phyloP scores from a whole-genome alignment of 2,329 filamentous ascomycete genomes.

The Orbilia brochopaga region DNA sequence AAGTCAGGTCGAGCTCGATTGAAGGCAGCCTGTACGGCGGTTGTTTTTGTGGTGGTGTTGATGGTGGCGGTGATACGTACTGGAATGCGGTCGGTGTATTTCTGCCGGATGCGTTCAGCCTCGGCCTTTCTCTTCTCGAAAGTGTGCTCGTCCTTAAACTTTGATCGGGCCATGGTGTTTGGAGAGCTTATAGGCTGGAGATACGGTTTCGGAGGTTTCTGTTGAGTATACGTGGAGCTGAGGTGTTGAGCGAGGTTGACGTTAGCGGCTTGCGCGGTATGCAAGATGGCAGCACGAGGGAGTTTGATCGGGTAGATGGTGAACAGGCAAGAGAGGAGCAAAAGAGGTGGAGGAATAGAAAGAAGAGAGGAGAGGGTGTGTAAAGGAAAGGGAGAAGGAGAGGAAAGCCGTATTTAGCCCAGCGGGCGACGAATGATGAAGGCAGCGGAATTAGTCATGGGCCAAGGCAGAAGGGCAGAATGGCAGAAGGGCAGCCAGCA shows the following conservation, averaged over 20 bases:
- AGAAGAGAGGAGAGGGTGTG: slow-evolving; percentile 50
- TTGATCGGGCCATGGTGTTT: slow-evolving; percentile 81
- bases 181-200: slow-evolving; percentile 51
- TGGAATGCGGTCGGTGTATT: slow-evolving; percentile 97
- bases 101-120: slow-evolving; percentile 98
- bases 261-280: slow-evolving; percentile 4
- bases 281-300: background rate
- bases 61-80: slow-evolving; percentile 70
- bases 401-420: slow-evolving; percentile 28
- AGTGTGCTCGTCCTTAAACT: slow-evolving; percentile 99
- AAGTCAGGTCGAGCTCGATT: slow-evolving; percentile 51
- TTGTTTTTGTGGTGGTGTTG: no score
- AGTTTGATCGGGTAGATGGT: slow-evolving; percentile 51
- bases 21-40: slow-evolving; percentile 56
- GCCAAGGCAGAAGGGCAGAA: slow-evolving; percentile 14
- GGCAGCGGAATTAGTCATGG: slow-evolving; percentile 51
- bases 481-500: slow-evolving; percentile 12
- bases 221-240: slow-evolving; percentile 36
- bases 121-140: slow-evolving; percentile 99
- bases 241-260: slow-evolving; percentile 32
- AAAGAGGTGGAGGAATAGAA: slow-evolving; percentile 53
- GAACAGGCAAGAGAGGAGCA: slow-evolving; percentile 35
- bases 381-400: slow-evolving; percentile 27
- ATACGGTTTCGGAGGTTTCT: slow-evolving; percentile 51
- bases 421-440: slow-evolving; percentile 25